Conservation (phyloP, 1,139 yeast species). For the Saccharomyces hybrid region DNA sequence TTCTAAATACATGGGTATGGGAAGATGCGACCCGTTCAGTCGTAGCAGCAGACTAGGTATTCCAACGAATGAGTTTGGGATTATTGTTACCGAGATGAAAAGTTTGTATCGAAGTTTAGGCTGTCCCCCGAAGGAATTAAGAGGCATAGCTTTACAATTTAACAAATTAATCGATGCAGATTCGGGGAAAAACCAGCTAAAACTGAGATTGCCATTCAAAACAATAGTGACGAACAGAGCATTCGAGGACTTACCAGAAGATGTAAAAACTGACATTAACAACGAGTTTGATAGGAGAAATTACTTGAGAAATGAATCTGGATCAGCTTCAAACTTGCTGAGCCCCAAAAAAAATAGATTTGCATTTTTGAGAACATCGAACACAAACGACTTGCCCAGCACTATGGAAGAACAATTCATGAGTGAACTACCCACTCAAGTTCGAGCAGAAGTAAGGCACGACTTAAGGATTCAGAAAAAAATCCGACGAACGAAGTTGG, state of each 20-base stretch:
- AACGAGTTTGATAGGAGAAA: slow-evolving; percentile 11
- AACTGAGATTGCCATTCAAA: slow-evolving; percentile 10
- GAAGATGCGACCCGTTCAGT: slow-evolving; percentile 59
- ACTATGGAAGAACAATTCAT: slow-evolving; percentile 23
- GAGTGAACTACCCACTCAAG: slow-evolving; percentile 25
- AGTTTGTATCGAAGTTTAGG: slow-evolving; percentile 48
- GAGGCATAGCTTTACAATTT: slow-evolving; percentile 74
- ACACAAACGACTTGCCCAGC: slow-evolving; percentile 6
- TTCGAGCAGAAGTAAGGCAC: slow-evolving; percentile 26
- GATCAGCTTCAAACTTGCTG: neutral
- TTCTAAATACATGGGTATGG: slow-evolving; percentile 78
- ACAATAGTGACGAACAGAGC: slow-evolving; percentile 7
- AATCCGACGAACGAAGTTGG: slow-evolving; percentile 27
- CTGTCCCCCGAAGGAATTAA: slow-evolving; percentile 57
- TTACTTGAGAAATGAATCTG: slow-evolving; percentile 3
- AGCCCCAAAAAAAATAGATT: neutral
- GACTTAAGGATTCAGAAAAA: slow-evolving; percentile 32
- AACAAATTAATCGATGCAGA: slow-evolving; percentile 37
- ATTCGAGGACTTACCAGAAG: slow-evolving; percentile 10
- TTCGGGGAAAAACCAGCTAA: slow-evolving; percentile 12
- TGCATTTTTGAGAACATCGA: neutral
- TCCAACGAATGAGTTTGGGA: slow-evolving; percentile 55
- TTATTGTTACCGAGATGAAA: slow-evolving; percentile 54
- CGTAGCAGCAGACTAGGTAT: slow-evolving; percentile 56
- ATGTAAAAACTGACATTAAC: slow-evolving; percentile 9